Percentiles rank a stretch among this genome's conserved stretches.
These are phyloP conservation scores for Huntiella decipiens DNA, from an alignment of 2,329 filamentous ascomycete genomes.

Conservation along the genomic window DNA sequence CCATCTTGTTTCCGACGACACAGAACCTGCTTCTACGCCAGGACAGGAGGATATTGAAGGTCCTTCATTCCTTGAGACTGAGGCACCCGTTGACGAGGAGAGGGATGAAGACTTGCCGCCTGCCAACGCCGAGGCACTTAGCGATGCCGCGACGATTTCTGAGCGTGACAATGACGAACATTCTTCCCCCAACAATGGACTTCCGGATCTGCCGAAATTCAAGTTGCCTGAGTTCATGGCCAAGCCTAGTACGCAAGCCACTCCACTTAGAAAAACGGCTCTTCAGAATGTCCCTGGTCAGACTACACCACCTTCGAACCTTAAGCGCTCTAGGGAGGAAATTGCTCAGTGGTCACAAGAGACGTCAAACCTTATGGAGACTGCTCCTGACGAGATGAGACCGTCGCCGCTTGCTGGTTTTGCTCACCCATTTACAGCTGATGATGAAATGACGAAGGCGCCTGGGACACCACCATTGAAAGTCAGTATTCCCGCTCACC, in stretches of 20 bases:
- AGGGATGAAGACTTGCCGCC: background rate
- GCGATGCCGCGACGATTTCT: conserved; percentile 9
- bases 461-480: background rate
- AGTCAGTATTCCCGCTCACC: conserved; percentile 23
- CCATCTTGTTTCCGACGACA: conserved; percentile 1
- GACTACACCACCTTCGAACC: conserved; percentile 20
- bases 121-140: conserved; percentile 3
- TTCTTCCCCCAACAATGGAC: background rate
- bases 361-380: conserved; percentile 16
- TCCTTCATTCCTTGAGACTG: too few relatives aligned
- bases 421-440: background rate
- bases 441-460: too few relatives aligned
- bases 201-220: background rate
- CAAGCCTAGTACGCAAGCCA: background rate
- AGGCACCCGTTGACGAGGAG: background rate
- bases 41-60: background rate
- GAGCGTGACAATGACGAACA: conserved; percentile 1
- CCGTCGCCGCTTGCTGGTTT: conserved; percentile 20
- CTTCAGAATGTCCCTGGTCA: conserved; percentile 2
- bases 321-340: conserved; percentile 24
- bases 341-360: conserved; percentile 25
- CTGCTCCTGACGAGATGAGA: conserved; percentile 12
- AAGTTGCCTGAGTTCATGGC: too few relatives aligned
- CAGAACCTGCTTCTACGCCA: background rate
- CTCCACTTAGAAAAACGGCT: background rate